Base-by-base conservation (phyloP, 192 early-diverging fungal species). In the Gigaspora rosea region DNA sequence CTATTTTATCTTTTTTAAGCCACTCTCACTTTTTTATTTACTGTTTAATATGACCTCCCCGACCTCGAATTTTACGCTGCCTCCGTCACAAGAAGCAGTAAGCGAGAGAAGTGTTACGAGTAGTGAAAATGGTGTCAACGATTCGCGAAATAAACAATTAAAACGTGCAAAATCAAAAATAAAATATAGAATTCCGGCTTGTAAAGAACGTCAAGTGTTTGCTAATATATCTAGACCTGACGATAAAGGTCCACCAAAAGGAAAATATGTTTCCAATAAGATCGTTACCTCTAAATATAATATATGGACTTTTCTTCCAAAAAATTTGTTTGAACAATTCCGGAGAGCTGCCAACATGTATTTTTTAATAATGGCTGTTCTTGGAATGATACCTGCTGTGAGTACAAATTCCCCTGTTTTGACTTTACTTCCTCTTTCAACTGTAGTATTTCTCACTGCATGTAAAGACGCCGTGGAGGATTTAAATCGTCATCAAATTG, bases 201-300 rank as follows among this genome's bases (percentile, higher is more conserved):
- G 80, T 54, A 84, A 84, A 63, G 84, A 80, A 51, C 85, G 88
- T 20, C 73, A 85, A 9, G 87, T 94, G 15, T 92, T 87, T 78
- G 70, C 91, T 71, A 94, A 94, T 83, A 74, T 88, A 12, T 86
- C 88, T 10, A 76, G 91, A 8, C 90, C 92, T 70, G 86, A 90
- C 54, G 61, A 71, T 16, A 84, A 89, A 41, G 92, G 89, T 32
- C 16, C 67, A 0, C 86, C 92, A 8, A 85, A 86, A 63, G 68
- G 78, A 32, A 80, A 63, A 41, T 96, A 92, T 78, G 80, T 84
- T 3, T 83, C 92, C 46, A 99, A 99, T 85, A 83, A 83, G 32
- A 93, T 97, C 73, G 84, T 85, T n/a, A 96, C 97, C 0, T 91
- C 94, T n/a, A 96, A 96, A 79, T 98, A 98, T 84, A 94, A 91